Base-by-base conservation (phyloP, 805 yeast genomes). In the Lipomyces oligophaga region DNA sequence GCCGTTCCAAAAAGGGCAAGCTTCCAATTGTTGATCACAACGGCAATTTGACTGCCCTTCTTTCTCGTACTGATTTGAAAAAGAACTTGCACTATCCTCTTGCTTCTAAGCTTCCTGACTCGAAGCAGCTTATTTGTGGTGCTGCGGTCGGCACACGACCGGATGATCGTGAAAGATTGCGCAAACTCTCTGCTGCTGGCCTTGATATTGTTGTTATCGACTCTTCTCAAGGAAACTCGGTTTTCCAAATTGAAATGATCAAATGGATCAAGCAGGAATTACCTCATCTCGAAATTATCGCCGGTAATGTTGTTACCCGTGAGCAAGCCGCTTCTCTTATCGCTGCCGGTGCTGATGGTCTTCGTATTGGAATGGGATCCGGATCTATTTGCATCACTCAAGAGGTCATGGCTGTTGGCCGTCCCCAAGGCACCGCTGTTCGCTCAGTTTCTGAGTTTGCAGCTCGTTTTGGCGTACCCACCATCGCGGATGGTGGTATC, bases 361-460 rank as follows among this genome's bases (percentile, higher is more conserved):
- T 93, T 63, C 87, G 97, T 79, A 90, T 93, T 60, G 98, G 98
- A 74, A 93, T 93, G 98, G 98, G 98, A 67, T 86, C 97, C 27
- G 98, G 98, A 64, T 87, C 97, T 54, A 94, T 94, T 68, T 93
- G 98, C 79, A 93, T 93, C 67, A 93, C 98, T 43, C 98, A 93
- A 75, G 98, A 93, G 75, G 98, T 93, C 52, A 93, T 93, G 98
- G 98, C 98, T 43, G 95, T 96, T 74, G 98, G 98, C 73, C 88
- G 98, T 78, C 98, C 98, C 53, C 98, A 93, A 76, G 98, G 97
- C 73, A 88, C 97, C 58, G 98, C 98, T 52, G 97, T 93, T 45
- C 89, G 79, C 77, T 83, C 80, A 59, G 98, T 93, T 45, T 77
- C 93, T 57, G 89, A 90, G 74, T 89, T 93, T 66, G 94, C 97